Conservation (phyloP, 192 early-diverging fungal species). For the Thamnidium elegans region DNA sequence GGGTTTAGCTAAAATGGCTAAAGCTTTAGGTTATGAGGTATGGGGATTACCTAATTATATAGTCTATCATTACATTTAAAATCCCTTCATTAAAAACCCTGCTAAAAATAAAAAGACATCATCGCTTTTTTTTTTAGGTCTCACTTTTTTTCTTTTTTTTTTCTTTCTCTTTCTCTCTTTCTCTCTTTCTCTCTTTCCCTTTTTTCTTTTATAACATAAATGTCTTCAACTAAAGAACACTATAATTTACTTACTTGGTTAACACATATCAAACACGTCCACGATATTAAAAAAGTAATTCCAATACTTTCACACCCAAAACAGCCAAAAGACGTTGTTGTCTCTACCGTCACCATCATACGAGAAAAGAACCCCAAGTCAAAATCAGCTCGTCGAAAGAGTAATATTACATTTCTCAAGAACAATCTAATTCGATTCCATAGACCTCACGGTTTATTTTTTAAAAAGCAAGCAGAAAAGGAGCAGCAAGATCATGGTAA, state of each 20-base stretch:
- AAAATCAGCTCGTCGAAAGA: no score
- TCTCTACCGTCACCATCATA: background rate
- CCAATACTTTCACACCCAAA: background rate
- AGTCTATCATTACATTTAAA: constrained; percentile 54
- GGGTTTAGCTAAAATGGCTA: constrained; percentile 71
- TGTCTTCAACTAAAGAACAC: background rate
- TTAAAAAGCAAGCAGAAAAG: background rate
- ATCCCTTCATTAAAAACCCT: background rate
- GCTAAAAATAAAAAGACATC: background rate
- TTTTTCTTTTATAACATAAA: background rate
- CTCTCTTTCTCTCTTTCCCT: constrained; percentile 4
- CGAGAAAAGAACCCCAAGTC: background rate
- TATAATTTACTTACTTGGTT: constrained; percentile 2
- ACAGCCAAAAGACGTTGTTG: background rate
- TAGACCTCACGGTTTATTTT: no score
- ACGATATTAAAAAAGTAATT: no score
- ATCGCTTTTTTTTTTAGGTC: background rate
- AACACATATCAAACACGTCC: background rate
- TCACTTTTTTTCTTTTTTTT: background rate
- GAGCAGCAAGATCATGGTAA: background rate
- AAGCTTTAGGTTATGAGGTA: constrained; percentile 56
- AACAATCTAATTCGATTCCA: background rate
- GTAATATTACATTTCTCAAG: no score
- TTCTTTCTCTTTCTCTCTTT: background rate
- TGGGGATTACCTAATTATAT: constrained; percentile 63